Evolutionary conservation across 2,329 filamentous ascomycete genomes (phyloP).

Genomic region (Leptographium lundbergii): DNA sequence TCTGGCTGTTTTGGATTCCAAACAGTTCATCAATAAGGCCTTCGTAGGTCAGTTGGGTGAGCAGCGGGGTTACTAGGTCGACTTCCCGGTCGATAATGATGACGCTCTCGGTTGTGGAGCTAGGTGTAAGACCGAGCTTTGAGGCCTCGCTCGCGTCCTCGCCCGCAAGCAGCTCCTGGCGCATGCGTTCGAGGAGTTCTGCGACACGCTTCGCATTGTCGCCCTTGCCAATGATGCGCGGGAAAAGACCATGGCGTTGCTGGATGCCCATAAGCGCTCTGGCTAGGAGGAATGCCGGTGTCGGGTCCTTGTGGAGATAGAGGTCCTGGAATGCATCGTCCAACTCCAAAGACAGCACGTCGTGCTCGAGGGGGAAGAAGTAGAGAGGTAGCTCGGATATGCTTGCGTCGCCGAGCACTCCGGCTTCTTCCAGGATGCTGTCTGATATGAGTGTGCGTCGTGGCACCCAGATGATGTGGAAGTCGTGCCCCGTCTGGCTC

Average conservation of each 20-base stretch:
- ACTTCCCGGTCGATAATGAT: slow-evolving; percentile 94
- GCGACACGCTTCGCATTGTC: slow-evolving; percentile 84
- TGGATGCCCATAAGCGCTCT: slow-evolving; percentile 92
- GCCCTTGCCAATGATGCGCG: slow-evolving; percentile 87
- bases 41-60: slow-evolving; percentile 95
- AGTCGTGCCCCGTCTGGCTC: slow-evolving; percentile 84
- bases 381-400: slow-evolving; percentile 77
- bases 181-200: slow-evolving; percentile 80
- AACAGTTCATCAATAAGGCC: slow-evolving; percentile 91
- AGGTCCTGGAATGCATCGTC: slow-evolving; percentile 78
- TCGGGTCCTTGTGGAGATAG: slow-evolving; percentile 82
- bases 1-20: slow-evolving; percentile 81
- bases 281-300: slow-evolving; percentile 76
- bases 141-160: slow-evolving; percentile 54
- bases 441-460: slow-evolving; percentile 85
- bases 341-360: slow-evolving; percentile 82
- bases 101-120: slow-evolving; percentile 75
- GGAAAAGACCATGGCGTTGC: slow-evolving; percentile 83
- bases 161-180: slow-evolving; percentile 72
- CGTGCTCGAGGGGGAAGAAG: slow-evolving; percentile 84
- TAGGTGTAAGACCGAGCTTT: slow-evolving; percentile 64
- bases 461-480: slow-evolving; percentile 93
- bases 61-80: slow-evolving; percentile 80
- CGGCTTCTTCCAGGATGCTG: slow-evolving; percentile 81
- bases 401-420: slow-evolving; percentile 83